These are phyloP conservation scores for Gonapodya prolifera DNA, from an alignment of 192 early-diverging fungal species.

Conservation along the genomic window DNA sequence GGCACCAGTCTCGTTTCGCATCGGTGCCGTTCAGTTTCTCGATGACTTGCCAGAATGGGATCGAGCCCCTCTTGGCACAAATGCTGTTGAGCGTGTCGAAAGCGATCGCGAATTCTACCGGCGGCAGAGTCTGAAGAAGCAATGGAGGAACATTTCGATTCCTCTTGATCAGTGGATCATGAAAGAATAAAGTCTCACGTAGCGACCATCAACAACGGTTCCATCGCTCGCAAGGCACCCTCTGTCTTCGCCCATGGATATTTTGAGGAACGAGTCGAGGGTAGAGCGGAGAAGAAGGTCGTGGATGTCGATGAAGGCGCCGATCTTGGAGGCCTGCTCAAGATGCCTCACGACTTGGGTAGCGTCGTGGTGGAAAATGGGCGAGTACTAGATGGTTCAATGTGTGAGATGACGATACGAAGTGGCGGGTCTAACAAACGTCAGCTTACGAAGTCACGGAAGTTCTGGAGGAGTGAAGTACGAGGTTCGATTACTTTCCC, in stretches of 20 bases:
- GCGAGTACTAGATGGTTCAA: neutral
- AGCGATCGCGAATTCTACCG: neutral
- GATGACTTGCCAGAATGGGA: constrained; percentile 3
- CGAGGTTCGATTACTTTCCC: no score
- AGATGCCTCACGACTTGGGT: neutral
- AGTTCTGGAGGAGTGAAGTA: no score
- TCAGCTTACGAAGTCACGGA: neutral
- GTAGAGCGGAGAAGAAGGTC: neutral
- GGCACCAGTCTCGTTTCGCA: neutral
- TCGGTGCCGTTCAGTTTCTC: neutral
- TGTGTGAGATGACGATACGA: neutral
- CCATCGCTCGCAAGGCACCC: neutral
- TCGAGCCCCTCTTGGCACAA: neutral
- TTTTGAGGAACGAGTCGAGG: constrained; percentile 1
- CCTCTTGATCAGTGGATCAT: no score
- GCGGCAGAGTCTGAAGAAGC: neutral
- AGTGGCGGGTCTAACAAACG: neutral
- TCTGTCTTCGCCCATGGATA: neutral
- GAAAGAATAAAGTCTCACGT: neutral
- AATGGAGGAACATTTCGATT: neutral
- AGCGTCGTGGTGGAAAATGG: neutral
- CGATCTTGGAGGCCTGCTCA: neutral
- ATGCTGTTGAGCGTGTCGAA: constrained; percentile 1
- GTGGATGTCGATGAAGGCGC: neutral
- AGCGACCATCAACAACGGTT: neutral